phyloP scores from a whole-genome alignment of 1,139 yeast species.

The Pneumocystis canis region DNA sequence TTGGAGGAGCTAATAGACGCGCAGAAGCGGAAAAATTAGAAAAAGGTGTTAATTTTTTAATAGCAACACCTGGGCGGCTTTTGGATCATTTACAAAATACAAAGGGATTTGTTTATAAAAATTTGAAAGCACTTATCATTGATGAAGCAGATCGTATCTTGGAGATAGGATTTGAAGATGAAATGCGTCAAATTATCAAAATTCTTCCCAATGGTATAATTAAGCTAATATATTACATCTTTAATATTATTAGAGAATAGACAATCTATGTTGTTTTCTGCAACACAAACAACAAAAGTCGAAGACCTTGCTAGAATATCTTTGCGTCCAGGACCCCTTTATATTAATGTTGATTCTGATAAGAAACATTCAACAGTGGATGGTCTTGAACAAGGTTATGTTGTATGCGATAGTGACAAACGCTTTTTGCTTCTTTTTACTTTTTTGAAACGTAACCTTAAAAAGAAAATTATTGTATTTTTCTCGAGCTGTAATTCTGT shows the following conservation, averaged over 20 bases:
- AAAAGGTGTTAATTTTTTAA: conserved; percentile 83
- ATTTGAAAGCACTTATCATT: conserved; percentile 79
- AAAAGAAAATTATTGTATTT: conserved; percentile 85
- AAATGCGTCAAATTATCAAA: conserved; percentile 91
- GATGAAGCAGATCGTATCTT: conserved; percentile 87
- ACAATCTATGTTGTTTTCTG: conserved; percentile 93
- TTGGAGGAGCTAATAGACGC: conserved; percentile 96
- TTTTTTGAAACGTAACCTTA: conserved; percentile 72
- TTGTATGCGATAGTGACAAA: conserved; percentile 91
- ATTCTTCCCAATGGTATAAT: conserved; percentile 51
- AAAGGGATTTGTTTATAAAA: conserved; percentile 82
- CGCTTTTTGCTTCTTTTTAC: conserved; percentile 80
- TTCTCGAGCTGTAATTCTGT: conserved; percentile 94
- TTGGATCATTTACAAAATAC: conserved; percentile 95
- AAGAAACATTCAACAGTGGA: conserved; percentile 72
- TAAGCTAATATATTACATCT: neutral
- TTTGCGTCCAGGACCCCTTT: conserved; percentile 84
- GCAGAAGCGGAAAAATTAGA: conserved; percentile 88
- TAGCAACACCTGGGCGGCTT: conserved; percentile 95
- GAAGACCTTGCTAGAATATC: conserved; percentile 96
- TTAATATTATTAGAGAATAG: conserved; percentile 43
- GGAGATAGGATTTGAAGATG: conserved; percentile 96
- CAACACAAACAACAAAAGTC: conserved; percentile 96
- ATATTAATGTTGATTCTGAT: conserved; percentile 73
- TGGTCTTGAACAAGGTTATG: conserved; percentile 96